Evolutionary conservation across 768 basidiomycete species (phyloP).

Genomic region (Chlorophyllum brunneum): DNA sequence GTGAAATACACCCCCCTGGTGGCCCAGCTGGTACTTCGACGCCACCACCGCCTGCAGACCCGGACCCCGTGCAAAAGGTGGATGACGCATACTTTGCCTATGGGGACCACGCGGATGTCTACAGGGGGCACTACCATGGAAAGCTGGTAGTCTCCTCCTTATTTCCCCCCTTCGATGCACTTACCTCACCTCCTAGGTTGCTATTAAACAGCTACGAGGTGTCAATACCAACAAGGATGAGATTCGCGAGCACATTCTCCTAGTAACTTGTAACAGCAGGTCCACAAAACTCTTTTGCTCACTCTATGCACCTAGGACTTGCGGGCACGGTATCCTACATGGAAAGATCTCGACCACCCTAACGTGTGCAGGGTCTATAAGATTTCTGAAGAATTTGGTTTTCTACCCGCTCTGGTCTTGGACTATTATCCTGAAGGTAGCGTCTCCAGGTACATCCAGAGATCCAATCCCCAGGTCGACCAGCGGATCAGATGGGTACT

Average conservation of each 20-base stretch:
- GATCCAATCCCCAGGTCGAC: background rate
- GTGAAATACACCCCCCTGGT: no score
- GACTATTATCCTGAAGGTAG: slow-evolving; percentile 21
- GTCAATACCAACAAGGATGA: slow-evolving; percentile 15
- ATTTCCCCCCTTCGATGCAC: no score
- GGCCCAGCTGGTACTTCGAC: no score
- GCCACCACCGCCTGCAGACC: no score
- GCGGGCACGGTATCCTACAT: background rate
- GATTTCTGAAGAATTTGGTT: slow-evolving; percentile 14
- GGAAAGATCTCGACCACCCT: slow-evolving; percentile 18
- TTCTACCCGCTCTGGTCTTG: slow-evolving; percentile 23
- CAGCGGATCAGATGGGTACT: slow-evolving; percentile 10
- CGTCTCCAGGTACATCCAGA: slow-evolving; percentile 19
- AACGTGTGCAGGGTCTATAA: slow-evolving; percentile 22
- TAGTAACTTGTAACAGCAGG: slow-evolving; percentile 14
- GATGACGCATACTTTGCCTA: slow-evolving; percentile 15
- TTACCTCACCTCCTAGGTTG: slow-evolving; percentile 3
- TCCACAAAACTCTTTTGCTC: no score
- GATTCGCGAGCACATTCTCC: slow-evolving; percentile 8
- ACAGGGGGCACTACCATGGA: slow-evolving; percentile 9
- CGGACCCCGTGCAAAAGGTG: slow-evolving; percentile 2
- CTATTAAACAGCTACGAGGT: slow-evolving; percentile 18
- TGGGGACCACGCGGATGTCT: slow-evolving; percentile 21
- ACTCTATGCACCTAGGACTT: no score
- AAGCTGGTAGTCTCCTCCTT: background rate